Evolutionary conservation across 192 early-diverging fungal genomes (phyloP).

Genomic region (Umbelopsis ramanniana): DNA sequence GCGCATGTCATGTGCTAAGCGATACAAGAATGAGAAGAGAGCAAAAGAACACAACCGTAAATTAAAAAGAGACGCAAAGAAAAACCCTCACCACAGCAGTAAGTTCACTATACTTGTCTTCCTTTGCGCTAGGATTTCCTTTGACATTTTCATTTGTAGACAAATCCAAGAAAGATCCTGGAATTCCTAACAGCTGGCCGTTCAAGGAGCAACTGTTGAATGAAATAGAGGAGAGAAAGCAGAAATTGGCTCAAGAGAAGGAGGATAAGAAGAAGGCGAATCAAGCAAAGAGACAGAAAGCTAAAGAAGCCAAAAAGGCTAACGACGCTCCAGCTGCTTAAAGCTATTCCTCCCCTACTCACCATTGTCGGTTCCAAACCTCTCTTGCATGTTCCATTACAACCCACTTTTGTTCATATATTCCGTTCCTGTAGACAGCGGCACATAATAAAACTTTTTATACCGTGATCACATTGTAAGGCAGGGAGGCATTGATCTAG

Average conservation of each 20-base stretch:
- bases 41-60: constrained; percentile 65
- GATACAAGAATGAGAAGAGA: constrained; percentile 64
- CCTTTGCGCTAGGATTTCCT: not conserved
- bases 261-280: constrained; percentile 15
- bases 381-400: not conserved
- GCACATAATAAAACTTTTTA: constrained; percentile 18
- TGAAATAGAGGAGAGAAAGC: constrained; percentile 46
- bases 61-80: constrained; percentile 55
- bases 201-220: constrained; percentile 54
- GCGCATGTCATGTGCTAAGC: constrained; percentile 55
- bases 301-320: constrained; percentile 23
- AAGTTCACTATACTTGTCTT: not conserved
- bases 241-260: constrained; percentile 40
- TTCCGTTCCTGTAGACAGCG: constrained; percentile 15
- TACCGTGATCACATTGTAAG: constrained; percentile 14
- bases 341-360: not conserved
- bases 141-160: constrained; percentile 22
- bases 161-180: constrained; percentile 49
- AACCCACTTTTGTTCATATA: constrained; percentile 16
- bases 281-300: constrained; percentile 27
- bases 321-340: not conserved
- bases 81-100: constrained; percentile 48
- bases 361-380: not conserved
- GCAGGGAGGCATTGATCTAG: not conserved
- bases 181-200: constrained; percentile 53